A percentile compares a stretch with the other conserved stretches of the same genome.
Conservation (phyloP, 2,329 filamentous ascomycete genomes). For the Aulographum hederae region DNA sequence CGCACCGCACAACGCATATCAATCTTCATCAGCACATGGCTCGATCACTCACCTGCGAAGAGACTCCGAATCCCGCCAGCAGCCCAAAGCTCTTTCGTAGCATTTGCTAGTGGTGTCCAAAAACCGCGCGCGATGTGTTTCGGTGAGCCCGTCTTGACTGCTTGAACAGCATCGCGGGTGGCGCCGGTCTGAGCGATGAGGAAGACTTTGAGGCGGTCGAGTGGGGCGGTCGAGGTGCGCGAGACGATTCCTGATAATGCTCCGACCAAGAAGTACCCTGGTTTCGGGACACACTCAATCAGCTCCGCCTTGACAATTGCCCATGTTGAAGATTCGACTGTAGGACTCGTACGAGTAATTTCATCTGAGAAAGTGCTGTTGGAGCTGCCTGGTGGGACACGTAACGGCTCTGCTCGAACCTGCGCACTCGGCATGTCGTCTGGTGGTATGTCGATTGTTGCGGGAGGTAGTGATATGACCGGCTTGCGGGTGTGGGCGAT, state of each 20-base stretch:
- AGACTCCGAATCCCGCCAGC: slow-evolving; percentile 76
- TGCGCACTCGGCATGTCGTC: too few species aligned
- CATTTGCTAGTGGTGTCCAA: slow-evolving; percentile 52
- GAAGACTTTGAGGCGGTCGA: slow-evolving; percentile 95
- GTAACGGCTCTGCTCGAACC: slow-evolving; percentile 17
- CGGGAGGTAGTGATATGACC: neutral
- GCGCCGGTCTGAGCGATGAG: slow-evolving; percentile 75
- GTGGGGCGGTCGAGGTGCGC: slow-evolving; percentile 82
- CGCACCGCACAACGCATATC: neutral
- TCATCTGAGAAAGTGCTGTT: slow-evolving; percentile 1
- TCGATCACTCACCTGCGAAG: slow-evolving; percentile 56
- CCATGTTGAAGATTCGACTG: slow-evolving; percentile 9
- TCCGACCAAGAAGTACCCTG: slow-evolving; percentile 96
- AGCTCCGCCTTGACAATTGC: slow-evolving; percentile 25
- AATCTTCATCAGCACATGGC: slow-evolving; percentile 2
- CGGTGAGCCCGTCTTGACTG: slow-evolving; percentile 52
- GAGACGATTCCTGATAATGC: slow-evolving; percentile 88
- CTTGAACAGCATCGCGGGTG: slow-evolving; percentile 39
- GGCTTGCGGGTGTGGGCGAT: slow-evolving; percentile 33
- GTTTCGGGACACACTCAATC: slow-evolving; percentile 51
- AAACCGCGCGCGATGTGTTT: slow-evolving; percentile 41
- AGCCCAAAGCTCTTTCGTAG: slow-evolving; percentile 62
- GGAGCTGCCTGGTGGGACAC: slow-evolving; percentile 11
- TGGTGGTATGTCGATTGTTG: slow-evolving; percentile 6
- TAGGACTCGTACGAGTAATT: slow-evolving; percentile 3